Evolutionary conservation across 495 filamentous ascomycete species (phyloP).

Genomic region (Hypoxylon perforatum): DNA sequence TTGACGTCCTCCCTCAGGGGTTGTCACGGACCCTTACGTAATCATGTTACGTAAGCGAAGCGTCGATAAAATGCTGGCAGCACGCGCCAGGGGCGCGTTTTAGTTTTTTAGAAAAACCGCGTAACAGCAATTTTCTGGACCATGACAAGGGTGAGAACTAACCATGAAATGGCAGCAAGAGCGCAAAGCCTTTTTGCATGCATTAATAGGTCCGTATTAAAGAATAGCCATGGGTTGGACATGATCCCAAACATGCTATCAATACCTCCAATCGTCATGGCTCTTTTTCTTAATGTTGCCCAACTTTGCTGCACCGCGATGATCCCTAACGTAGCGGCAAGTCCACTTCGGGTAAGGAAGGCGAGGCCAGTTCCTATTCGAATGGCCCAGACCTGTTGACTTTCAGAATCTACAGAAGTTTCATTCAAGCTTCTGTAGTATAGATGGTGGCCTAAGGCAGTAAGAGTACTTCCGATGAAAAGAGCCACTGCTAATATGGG

Average conservation of each 20-base stretch:
- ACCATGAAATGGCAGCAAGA: constrained; percentile 28
- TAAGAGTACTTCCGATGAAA: constrained; percentile 3
- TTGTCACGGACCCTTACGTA: too few relatives aligned
- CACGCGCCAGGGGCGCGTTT: too few relatives aligned
- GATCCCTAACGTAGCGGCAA: constrained; percentile 24
- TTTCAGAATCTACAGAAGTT: constrained; percentile 17
- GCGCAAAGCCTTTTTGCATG: constrained; percentile 16
- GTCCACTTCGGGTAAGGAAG: constrained; percentile 18
- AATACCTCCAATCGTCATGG: constrained; percentile 29
- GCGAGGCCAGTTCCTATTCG: constrained; percentile 22
- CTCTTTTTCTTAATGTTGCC: constrained; percentile 23
- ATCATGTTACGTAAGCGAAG: too few relatives aligned
- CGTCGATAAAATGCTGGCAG: too few relatives aligned
- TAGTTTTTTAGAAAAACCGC: too few relatives aligned
- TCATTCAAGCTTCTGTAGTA: constrained; percentile 22
- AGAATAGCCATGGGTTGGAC: constrained; percentile 26
- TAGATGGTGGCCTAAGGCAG: constrained; percentile 22
- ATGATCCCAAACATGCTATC: constrained; percentile 33
- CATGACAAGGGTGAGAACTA: too few relatives aligned
- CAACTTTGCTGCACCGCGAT: constrained; percentile 26
- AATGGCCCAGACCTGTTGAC: constrained; percentile 27
- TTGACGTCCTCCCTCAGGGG: neutral
- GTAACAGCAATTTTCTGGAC: too few relatives aligned
- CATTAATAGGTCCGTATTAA: constrained; percentile 13
- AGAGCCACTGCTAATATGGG: constrained; percentile 1